These are phyloP conservation scores for Penicillium palitans DNA, from an alignment of 2,329 filamentous ascomycete species.

Conservation along the genomic window DNA sequence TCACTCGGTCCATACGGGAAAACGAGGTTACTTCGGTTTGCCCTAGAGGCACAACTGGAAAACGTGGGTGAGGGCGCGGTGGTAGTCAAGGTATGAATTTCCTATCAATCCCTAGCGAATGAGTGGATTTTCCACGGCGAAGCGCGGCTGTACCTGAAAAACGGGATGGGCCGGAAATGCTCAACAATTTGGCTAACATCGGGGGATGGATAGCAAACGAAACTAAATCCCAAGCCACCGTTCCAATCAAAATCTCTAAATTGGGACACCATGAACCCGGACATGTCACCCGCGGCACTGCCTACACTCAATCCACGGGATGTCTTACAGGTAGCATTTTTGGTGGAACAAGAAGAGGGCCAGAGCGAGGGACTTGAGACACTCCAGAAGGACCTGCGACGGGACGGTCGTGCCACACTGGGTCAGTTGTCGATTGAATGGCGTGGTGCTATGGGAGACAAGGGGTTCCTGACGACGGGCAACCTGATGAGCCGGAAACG, in stretches of 20 bases:
- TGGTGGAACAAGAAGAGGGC: slow-evolving; percentile 57
- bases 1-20: slow-evolving; percentile 47
- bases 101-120: slow-evolving; percentile 3
- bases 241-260: slow-evolving; percentile 57
- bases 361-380: slow-evolving; percentile 54
- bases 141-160: background rate
- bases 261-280: slow-evolving; percentile 50
- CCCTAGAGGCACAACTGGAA: slow-evolving; percentile 91
- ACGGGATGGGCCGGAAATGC: background rate
- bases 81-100: slow-evolving; percentile 64
- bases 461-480: slow-evolving; percentile 82
- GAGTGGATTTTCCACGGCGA: background rate
- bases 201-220: slow-evolving; percentile 42
- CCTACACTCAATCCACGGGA: slow-evolving; percentile 61
- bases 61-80: slow-evolving; percentile 86
- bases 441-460: slow-evolving; percentile 86
- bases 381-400: slow-evolving; percentile 49
- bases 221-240: slow-evolving; percentile 52
- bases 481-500: slow-evolving; percentile 60
- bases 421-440: slow-evolving; percentile 85
- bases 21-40: slow-evolving; percentile 56
- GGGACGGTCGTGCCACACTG: slow-evolving; percentile 61
- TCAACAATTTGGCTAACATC: slow-evolving; percentile 8
- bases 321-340: slow-evolving; percentile 64
- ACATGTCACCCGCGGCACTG: slow-evolving; percentile 32